Percentiles rank a stretch among this genome's conserved stretches.
These are phyloP conservation scores for Microbotryomycetes sp. DNA, from an alignment of 1,284 basidiomycete genomes.

Conservation along the genomic window DNA sequence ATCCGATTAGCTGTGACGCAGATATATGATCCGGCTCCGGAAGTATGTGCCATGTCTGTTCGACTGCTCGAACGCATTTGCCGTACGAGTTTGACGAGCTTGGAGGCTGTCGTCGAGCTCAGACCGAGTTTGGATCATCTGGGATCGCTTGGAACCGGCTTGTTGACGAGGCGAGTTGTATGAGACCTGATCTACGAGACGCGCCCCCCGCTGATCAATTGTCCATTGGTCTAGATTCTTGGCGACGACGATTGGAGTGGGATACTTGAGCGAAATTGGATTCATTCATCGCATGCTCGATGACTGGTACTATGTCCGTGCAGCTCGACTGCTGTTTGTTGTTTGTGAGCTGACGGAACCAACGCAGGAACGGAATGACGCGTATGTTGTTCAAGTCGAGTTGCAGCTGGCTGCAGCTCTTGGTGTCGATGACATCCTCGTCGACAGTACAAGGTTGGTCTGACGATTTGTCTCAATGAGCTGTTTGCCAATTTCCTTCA, in stretches of 20 bases:
- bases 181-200: too few species aligned
- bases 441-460: slow-evolving; percentile 1
- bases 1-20: slow-evolving; percentile 85
- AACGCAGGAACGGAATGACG: slow-evolving; percentile 68
- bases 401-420: slow-evolving; percentile 73
- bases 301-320: slow-evolving; percentile 82
- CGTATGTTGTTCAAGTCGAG: slow-evolving; percentile 80
- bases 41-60: slow-evolving; percentile 84
- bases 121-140: slow-evolving; percentile 91
- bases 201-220: neutral
- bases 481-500: neutral
- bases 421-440: slow-evolving; percentile 46
- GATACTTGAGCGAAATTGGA: slow-evolving; percentile 79
- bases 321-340: neutral
- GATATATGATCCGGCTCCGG: slow-evolving; percentile 81
- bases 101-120: slow-evolving; percentile 88
- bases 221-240: slow-evolving; percentile 61
- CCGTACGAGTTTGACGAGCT: slow-evolving; percentile 60
- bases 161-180: slow-evolving; percentile 77
- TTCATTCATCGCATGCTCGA: slow-evolving; percentile 95
- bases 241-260: slow-evolving; percentile 86
- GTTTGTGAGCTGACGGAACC: neutral
- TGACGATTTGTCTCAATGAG: neutral
- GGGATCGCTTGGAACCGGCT: slow-evolving; percentile 79
- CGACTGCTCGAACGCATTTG: slow-evolving; percentile 84